Evolutionary conservation across 2,329 filamentous ascomycete genomes (phyloP), one percentile per base, ranked within the genome.

Genomic region (Lasiodiplodia hormozganensis): DNA sequence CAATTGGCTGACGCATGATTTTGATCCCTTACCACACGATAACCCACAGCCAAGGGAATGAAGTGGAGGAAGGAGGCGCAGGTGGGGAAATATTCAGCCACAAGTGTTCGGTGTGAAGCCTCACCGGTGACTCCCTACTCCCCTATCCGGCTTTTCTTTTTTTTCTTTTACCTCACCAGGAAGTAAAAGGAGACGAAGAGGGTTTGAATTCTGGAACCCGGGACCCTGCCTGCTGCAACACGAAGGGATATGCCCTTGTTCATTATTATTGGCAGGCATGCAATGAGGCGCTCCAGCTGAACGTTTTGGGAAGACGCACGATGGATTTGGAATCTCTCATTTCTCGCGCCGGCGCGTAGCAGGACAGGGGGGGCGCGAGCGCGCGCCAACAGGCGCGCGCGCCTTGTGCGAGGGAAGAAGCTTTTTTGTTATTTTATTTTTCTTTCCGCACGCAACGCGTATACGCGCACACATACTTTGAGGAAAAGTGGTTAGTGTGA

Each of bases 281-380:
- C 28, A 23, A 28, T 51, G 60, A 34, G 31, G 31, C 31, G 57
- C 57, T 62, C 43, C 56, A 62, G 57, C 57, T 34, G 57, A 21
- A 64, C 47, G 43, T 23, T 38, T 64, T 64, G 31, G 43, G 60
- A 38, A 4, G 28, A 38, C 40, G 60, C 43, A 38, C 51, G 60
- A 49, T 64, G 43, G 60, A 64, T 64, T 64, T 64, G 43, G 60
- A 51, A 64, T 64, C 60, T 47, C 43, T 52, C 60, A 51, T 64
- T 64, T 64, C 60, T 51, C 60, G 60, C 43, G n/a, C 60, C 18
- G 60, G 60, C 60, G 60, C 60, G 43, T 64, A 64, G 16, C 40
- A 18, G 31, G 31, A 21, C 40, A 18, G 43, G 43, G 43, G 43
- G 43, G 43, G 16, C 18, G 12, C 14, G 38, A 10, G 11, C 16